phyloP scores from a whole-genome alignment of 2,329 filamentous ascomycete genomes.

The Apiospora kogelbergensis region DNA sequence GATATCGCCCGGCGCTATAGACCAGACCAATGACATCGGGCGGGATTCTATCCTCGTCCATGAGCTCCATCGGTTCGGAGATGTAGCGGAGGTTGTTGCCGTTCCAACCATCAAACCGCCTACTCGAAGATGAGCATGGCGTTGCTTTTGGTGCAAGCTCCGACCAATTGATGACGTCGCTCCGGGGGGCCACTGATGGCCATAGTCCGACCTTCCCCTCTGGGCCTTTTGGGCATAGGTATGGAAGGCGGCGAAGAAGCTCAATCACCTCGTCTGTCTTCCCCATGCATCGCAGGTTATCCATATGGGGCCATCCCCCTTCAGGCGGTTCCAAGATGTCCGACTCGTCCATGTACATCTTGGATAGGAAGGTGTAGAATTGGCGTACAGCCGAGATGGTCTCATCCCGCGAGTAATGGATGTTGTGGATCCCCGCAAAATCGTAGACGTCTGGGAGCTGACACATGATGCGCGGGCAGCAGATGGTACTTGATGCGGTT shows the following conservation, averaged over 20 bases:
- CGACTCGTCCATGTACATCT: constrained; percentile 25
- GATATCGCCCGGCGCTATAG: neutral
- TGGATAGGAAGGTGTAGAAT: constrained; percentile 29
- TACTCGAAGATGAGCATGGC: neutral
- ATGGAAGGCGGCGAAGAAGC: constrained; percentile 9
- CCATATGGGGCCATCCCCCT: constrained; percentile 29
- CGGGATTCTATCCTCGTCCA: neutral
- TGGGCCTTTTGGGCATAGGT: neutral
- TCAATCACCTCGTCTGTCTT: constrained; percentile 10
- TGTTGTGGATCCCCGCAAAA: no score
- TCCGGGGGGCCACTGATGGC: neutral
- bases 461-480: neutral
- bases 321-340: constrained; percentile 25
- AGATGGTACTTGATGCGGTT: neutral
- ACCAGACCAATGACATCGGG: constrained; percentile 7
- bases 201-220: neutral
- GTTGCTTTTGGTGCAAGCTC: neutral
- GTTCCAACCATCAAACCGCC: no score
- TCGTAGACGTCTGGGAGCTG: no score
- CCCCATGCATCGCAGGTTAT: constrained; percentile 1
- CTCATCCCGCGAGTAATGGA: constrained; percentile 23
- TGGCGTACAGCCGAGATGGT: constrained; percentile 22
- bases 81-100: no score
- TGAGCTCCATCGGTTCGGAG: neutral
- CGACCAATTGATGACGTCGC: constrained; percentile 8